Evolutionary conservation across 2,329 filamentous ascomycete species (phyloP).

Genomic region (Trichoderma afroharzianum): DNA sequence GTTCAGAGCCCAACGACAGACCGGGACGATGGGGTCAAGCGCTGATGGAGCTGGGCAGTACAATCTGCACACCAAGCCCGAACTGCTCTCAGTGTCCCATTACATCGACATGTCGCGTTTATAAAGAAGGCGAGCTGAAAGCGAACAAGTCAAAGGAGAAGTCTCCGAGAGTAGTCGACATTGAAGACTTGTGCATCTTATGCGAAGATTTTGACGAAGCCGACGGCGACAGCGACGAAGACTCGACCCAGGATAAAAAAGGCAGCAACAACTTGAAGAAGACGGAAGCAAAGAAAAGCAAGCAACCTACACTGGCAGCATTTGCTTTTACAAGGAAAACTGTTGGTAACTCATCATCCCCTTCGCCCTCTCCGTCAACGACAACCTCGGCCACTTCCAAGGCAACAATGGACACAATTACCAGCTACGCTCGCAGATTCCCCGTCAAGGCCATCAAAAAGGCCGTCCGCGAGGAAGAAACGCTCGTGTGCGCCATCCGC

Average conservation of each 20-base stretch:
- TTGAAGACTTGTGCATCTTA: constrained; percentile 49
- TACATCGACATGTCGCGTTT: constrained; percentile 48
- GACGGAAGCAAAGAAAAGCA: constrained; percentile 22
- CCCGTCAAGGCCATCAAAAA: constrained; percentile 51
- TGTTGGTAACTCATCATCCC: neutral
- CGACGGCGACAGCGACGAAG: constrained; percentile 23
- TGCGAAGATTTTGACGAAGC: constrained; percentile 46
- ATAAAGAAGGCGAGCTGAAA: constrained; percentile 42
- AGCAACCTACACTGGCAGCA: constrained; percentile 33
- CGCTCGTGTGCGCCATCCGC: constrained; percentile 50
- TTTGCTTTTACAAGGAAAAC: constrained; percentile 33
- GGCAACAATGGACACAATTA: constrained; percentile 33
- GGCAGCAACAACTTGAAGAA: constrained; percentile 10
- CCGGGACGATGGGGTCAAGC: constrained; percentile 62
- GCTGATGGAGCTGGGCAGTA: constrained; percentile 63
- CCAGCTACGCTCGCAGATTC: constrained; percentile 47
- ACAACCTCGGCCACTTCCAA: neutral
- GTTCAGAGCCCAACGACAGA: constrained; percentile 40
- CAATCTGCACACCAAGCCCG: constrained; percentile 57
- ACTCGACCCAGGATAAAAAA: constrained; percentile 15
- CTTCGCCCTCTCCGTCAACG: neutral
- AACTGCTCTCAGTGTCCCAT: constrained; percentile 52
- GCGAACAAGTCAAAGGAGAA: constrained; percentile 23
- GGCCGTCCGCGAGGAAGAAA: constrained; percentile 49
- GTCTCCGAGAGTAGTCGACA: constrained; percentile 33